Evolutionary conservation across 2,329 filamentous ascomycete genomes (phyloP), one percentile per base, ranked within the genome.

Genomic region (Emergomyces orientalis): DNA sequence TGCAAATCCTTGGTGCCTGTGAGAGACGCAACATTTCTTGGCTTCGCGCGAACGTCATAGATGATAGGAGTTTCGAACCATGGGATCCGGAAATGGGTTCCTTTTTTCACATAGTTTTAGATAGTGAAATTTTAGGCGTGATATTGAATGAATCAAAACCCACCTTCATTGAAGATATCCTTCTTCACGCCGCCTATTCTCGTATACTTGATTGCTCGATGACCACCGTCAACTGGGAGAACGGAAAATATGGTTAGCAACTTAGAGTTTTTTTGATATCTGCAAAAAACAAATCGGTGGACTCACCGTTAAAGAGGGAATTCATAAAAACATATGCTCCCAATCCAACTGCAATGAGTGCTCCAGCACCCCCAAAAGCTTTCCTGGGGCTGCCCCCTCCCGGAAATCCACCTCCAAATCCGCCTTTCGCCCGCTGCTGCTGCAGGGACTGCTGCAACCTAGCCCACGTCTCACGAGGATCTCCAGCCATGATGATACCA

Each of bases 1-100:
- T 99, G 94, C 78, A 99, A 81, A 79, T 99, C 94, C 83, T 99
- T 99, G 74, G 94, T 99, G 70, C 94, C 94, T 64, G 94, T 99
- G 69, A 99, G 85, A 68, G 94, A 97, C 69, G 94, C 89, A 71
- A 99, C 92, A 73, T 96, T 97, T 75, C 94, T 88, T 72, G 94
- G 94, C 82, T 93, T 97, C 65, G 94, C 94, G 79, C 94, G 93
- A 70, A 99, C 94, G 77, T 99, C 93, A 82, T 97, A 99, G 71
- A 92, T 88, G 76, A 99, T 86, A 60, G 94, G 91, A 4, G 92
- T 96, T 80, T 99, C 94, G 78, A 99, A 88, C 94, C 94, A 99
- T 59, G 94, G 94, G 68, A 99, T 87, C 70, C 88, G 86, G 74
- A 99, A 81, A 78, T 99, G 94, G 63, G 94, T 99, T 80, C 90